These are phyloP conservation scores for Candida montana DNA, from an alignment of 805 yeast genomes.

Conservation along the genomic window DNA sequence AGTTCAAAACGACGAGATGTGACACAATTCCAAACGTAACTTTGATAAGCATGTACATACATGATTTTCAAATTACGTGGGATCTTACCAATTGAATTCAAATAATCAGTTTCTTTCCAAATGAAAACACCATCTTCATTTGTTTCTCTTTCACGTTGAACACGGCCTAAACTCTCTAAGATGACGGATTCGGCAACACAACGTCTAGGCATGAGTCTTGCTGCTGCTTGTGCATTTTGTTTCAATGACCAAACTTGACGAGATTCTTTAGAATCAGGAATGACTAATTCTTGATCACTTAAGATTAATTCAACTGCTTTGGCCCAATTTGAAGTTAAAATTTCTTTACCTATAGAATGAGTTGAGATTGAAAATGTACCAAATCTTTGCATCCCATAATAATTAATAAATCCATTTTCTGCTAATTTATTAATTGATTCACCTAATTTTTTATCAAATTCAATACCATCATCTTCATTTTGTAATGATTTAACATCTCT, in stretches of 20 bases:
- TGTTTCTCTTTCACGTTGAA: constrained; percentile 34
- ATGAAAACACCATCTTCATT: constrained; percentile 28
- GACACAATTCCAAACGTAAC: constrained; percentile 88
- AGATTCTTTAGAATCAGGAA: constrained; percentile 79
- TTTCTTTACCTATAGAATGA: constrained; percentile 71
- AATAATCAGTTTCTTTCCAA: constrained; percentile 51
- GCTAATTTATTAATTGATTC: constrained; percentile 53
- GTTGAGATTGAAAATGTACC: constrained; percentile 95
- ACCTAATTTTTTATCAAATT: constrained; percentile 38
- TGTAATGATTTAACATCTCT: constrained; percentile 58
- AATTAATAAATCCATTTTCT: constrained; percentile 79
- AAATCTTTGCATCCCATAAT: constrained; percentile 97
- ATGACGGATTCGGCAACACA: constrained; percentile 82
- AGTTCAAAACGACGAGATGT: constrained; percentile 70
- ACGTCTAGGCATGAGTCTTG: constrained; percentile 76
- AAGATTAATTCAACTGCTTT: constrained; percentile 73
- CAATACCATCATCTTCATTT: constrained; percentile 13
- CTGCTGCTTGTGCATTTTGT: constrained; percentile 56
- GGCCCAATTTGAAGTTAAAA: constrained; percentile 72
- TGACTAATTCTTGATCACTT: constrained; percentile 78
- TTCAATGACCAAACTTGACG: constrained; percentile 78
- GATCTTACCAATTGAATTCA: constrained; percentile 78
- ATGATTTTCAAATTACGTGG: constrained; percentile 89
- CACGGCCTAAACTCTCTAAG: constrained; percentile 53
- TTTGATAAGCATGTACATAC: constrained; percentile 97